These are phyloP conservation scores for Vitis cinerea DNA, from an alignment of 164 flowering plant species.

Conservation along the genomic window DNA sequence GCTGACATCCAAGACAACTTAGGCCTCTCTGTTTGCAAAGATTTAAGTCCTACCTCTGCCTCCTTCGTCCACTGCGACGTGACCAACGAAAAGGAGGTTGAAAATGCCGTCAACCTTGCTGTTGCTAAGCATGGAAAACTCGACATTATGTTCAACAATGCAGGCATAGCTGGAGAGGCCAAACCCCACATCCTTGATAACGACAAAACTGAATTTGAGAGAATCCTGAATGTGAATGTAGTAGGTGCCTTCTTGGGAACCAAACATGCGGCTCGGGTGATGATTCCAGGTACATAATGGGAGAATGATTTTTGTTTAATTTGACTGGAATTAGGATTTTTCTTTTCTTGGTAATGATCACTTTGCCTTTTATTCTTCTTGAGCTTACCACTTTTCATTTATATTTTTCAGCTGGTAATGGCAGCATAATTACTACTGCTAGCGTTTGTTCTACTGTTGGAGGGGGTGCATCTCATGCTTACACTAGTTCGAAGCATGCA, in stretches of 20 bases:
- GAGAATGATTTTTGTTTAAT: too few relatives aligned
- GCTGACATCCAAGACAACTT: conserved; percentile 62
- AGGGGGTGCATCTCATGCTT: conserved; percentile 26
- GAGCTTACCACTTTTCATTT: too few relatives aligned
- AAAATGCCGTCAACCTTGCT: conserved; percentile 25
- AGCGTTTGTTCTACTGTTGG: conserved; percentile 19
- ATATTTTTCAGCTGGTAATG: neutral
- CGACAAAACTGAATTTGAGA: conserved; percentile 17
- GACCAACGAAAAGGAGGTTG: conserved; percentile 26
- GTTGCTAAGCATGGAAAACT: conserved; percentile 30
- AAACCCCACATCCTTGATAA: conserved; percentile 20
- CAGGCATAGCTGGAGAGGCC: conserved; percentile 10
- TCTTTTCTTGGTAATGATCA: too few relatives aligned
- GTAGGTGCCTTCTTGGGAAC: conserved; percentile 32
- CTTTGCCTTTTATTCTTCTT: too few relatives aligned
- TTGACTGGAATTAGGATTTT: too few relatives aligned
- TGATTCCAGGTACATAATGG: conserved; percentile 23
- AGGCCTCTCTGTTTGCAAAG: conserved; percentile 29
- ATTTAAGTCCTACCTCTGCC: neutral
- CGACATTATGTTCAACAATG: conserved; percentile 41
- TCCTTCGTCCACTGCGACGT: conserved; percentile 35
- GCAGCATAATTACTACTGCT: conserved; percentile 21
- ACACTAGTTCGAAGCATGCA: conserved; percentile 27
- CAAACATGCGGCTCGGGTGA: conserved; percentile 51
- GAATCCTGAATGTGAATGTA: conserved; percentile 23